phyloP scores from a whole-genome alignment of 2,329 filamentous ascomycete species.

The Delphinella strobiligena region DNA sequence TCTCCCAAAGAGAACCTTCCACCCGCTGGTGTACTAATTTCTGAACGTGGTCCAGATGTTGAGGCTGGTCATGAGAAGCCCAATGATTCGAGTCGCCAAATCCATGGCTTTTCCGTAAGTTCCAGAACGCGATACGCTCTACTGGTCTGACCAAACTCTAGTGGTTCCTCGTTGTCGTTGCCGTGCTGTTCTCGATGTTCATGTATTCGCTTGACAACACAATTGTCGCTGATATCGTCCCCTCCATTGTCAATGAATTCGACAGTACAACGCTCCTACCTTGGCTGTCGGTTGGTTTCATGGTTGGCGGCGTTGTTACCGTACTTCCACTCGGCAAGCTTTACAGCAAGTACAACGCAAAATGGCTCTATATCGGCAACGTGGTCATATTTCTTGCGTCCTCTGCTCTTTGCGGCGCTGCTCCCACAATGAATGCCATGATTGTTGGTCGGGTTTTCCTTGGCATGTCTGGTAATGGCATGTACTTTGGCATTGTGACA shows the following conservation, averaged over 20 bases:
- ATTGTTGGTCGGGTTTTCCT: slow-evolving; percentile 21
- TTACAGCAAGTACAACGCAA: slow-evolving; percentile 17
- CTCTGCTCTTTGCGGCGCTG: slow-evolving; percentile 20
- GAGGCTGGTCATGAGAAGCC: too few species aligned
- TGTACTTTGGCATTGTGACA: slow-evolving; percentile 17
- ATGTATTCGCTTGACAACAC: too few species aligned
- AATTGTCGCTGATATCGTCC: slow-evolving; percentile 1
- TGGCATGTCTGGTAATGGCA: slow-evolving; percentile 20
- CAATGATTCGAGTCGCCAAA: too few species aligned
- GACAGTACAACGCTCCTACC: neutral
- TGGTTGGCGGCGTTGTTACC: neutral
- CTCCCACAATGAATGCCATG: slow-evolving; percentile 16
- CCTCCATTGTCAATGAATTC: neutral
- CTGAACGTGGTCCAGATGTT: too few species aligned
- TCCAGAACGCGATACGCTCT: too few species aligned
- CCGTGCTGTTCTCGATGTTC: too few species aligned
- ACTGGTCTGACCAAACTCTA: too few species aligned
- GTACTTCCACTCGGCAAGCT: slow-evolving; percentile 13
- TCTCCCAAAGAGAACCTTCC: too few species aligned
- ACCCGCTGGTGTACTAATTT: too few species aligned
- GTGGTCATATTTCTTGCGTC: slow-evolving; percentile 18
- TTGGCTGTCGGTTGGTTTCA: slow-evolving; percentile 1
- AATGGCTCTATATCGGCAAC: slow-evolving; percentile 16
- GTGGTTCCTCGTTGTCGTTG: too few species aligned
- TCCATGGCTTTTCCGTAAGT: too few species aligned